These are phyloP conservation scores for Andrographis paniculata DNA, from an alignment of 305 asterid genomes.

Conservation along the genomic window DNA sequence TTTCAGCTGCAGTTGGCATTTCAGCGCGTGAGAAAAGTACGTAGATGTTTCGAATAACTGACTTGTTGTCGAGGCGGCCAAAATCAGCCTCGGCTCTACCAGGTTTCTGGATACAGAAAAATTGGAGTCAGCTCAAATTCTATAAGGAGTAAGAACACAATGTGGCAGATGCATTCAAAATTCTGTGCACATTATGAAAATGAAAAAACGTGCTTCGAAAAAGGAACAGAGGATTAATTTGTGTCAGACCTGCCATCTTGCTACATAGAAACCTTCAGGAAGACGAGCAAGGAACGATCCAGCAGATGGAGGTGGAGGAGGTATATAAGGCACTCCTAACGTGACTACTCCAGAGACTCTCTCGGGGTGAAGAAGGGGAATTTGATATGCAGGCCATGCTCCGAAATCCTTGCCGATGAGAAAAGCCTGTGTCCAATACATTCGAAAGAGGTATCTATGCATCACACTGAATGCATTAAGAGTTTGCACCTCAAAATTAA, in stretches of 20 bases:
- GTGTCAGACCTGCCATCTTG: slow-evolving; percentile 48
- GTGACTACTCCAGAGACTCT: slow-evolving; percentile 31
- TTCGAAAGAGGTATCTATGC: background rate
- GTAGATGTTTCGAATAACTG: slow-evolving; percentile 49
- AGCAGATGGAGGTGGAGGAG: slow-evolving; percentile 23
- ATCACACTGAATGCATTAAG: too few species aligned
- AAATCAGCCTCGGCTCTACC: slow-evolving; percentile 73
- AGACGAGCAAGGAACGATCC: slow-evolving; percentile 10
- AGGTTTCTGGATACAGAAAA: slow-evolving; percentile 33
- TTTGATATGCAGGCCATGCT: slow-evolving; percentile 20
- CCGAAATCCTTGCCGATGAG: slow-evolving; percentile 38
- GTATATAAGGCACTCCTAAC: slow-evolving; percentile 34
- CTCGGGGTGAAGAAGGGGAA: slow-evolving; percentile 28
- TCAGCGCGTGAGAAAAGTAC: slow-evolving; percentile 43
- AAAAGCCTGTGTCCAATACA: slow-evolving; percentile 19
- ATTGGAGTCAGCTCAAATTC: background rate
- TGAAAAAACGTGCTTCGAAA: background rate
- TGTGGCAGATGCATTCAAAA: background rate
- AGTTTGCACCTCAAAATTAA: background rate
- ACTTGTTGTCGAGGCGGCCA: slow-evolving; percentile 39
- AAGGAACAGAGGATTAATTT: background rate
- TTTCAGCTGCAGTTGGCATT: slow-evolving; percentile 37
- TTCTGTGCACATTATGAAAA: background rate
- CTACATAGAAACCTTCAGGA: slow-evolving; percentile 40
- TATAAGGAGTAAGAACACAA: background rate